Percentiles rank a stretch among this genome's conserved stretches.
Evolutionary conservation across 2,329 filamentous ascomycete genomes (phyloP).

Genomic region (Colletotrichum ledebouriae): DNA sequence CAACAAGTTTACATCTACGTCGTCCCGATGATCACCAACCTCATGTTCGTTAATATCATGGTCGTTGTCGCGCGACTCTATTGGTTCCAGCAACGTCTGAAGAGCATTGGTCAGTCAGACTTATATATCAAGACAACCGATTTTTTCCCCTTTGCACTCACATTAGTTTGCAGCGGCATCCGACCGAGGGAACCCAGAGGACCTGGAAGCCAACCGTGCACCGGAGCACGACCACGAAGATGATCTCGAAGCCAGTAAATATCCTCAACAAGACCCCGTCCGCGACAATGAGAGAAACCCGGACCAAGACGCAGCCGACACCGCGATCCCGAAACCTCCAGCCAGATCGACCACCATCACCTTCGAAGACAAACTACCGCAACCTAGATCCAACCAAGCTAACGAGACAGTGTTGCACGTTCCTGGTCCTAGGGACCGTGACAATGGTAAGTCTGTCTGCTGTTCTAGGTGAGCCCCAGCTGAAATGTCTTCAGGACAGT

Average conservation of each 20-base stretch:
- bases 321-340: background rate
- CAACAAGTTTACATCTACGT: slow-evolving; percentile 67
- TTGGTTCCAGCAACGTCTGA: slow-evolving; percentile 63
- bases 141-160: background rate
- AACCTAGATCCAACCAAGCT: background rate
- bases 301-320: too few relatives aligned
- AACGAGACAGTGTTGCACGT: slow-evolving; percentile 47
- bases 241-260: background rate
- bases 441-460: slow-evolving; percentile 44
- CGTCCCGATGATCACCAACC: slow-evolving; percentile 61
- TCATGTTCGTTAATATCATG: slow-evolving; percentile 63
- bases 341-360: slow-evolving; percentile 13
- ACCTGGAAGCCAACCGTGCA: background rate
- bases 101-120: slow-evolving; percentile 50
- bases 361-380: background rate
- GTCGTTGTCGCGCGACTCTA: slow-evolving; percentile 61
- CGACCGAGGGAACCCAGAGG: background rate
- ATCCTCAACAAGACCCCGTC: background rate
- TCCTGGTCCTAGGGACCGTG: slow-evolving; percentile 51
- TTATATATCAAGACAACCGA: background rate
- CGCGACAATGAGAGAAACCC: background rate
- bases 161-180: background rate
- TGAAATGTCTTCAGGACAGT: background rate
- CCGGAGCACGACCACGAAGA: background rate
- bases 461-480: background rate